phyloP scores from a whole-genome alignment of 345 rosid species.

The Raphanus sativus region DNA sequence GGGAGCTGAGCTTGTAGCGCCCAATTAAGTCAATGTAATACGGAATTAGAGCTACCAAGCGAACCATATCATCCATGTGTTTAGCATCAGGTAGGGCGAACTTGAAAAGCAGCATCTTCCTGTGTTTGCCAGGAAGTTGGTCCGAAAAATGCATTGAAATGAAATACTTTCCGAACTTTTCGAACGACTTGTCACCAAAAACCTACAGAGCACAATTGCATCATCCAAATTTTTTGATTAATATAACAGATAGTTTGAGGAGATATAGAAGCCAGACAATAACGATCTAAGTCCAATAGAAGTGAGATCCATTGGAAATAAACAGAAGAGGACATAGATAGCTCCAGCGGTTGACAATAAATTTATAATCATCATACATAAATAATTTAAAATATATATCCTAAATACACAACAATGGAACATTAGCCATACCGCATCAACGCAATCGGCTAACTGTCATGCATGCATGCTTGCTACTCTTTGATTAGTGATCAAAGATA shows the following conservation, averaged over 20 bases:
- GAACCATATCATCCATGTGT: constrained; percentile 79
- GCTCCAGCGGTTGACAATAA: not conserved
- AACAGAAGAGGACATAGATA: constrained; percentile 2
- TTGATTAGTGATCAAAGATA: constrained; percentile 6
- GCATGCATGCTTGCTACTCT: not conserved
- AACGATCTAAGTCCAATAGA: not conserved
- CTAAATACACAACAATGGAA: not conserved
- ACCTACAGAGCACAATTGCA: constrained; percentile 54
- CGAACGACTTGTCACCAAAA: constrained; percentile 87
- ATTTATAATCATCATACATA: not conserved
- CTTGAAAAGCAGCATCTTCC: constrained; percentile 84
- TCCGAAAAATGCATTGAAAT: constrained; percentile 96
- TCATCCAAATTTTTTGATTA: not conserved
- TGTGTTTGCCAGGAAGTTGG: constrained; percentile 72
- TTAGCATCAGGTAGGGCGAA: constrained; percentile 83
- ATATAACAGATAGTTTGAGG: not conserved
- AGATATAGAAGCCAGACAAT: not conserved
- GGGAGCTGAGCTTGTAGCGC: constrained; percentile 87
- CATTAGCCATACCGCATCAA: not conserved
- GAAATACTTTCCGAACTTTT: constrained; percentile 84
- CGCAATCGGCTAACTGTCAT: not conserved
- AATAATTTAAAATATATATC: not conserved
- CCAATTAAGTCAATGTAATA: constrained; percentile 92
- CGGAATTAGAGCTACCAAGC: constrained; percentile 79
- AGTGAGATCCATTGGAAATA: not conserved